Percentiles rank a stretch among this genome's conserved stretches.
These are phyloP conservation scores for Phanerochaete carnosa DNA, from an alignment of 768 basidiomycete species.

Conservation along the genomic window DNA sequence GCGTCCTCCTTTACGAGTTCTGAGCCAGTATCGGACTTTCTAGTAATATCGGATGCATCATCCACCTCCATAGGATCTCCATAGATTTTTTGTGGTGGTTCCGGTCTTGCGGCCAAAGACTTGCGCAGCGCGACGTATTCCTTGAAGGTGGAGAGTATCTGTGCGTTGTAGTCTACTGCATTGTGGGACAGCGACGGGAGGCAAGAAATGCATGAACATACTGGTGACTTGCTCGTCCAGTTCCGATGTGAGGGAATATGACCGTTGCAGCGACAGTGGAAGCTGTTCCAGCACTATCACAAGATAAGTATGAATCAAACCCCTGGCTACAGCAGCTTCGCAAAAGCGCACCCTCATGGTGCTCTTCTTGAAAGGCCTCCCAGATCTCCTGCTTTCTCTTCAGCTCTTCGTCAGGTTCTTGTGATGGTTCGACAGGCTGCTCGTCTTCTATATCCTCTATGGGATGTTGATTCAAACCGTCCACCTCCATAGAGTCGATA, in stretches of 20 bases:
- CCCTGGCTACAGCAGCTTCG: background rate
- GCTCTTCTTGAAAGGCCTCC: slow-evolving; percentile 75
- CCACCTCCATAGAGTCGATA: background rate
- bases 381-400: slow-evolving; percentile 47
- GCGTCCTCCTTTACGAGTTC: background rate
- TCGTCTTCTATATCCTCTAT: slow-evolving; percentile 12
- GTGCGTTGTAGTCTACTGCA: slow-evolving; percentile 1
- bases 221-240: slow-evolving; percentile 65
- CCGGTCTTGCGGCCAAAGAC: background rate
- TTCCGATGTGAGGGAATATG: slow-evolving; percentile 67
- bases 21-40: background rate
- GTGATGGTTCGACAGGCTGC: slow-evolving; percentile 20
- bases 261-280: slow-evolving; percentile 70
- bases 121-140: slow-evolving; percentile 3
- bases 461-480: background rate
- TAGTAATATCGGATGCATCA: background rate
- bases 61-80: background rate
- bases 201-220: slow-evolving; percentile 20
- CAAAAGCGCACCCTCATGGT: slow-evolving; percentile 63
- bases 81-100: background rate
- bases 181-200: background rate
- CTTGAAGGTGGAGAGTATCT: slow-evolving; percentile 1
- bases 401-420: slow-evolving; percentile 36
- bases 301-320: background rate
- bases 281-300: slow-evolving; percentile 70